Conservation (phyloP, 257 asterid species). For the Lycium ferocissimum region DNA sequence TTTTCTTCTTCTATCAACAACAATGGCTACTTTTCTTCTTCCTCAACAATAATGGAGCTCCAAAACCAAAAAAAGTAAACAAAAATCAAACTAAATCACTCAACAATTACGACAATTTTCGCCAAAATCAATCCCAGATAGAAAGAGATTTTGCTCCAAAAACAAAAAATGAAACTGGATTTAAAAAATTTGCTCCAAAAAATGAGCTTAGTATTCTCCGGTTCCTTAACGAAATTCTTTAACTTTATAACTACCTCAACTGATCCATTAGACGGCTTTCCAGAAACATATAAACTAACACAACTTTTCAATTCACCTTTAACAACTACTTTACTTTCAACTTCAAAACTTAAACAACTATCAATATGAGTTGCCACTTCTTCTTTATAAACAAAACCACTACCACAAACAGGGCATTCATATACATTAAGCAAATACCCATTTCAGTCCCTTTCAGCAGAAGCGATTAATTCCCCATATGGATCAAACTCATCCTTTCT, state of each 20-base stretch:
- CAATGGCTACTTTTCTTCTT: no score
- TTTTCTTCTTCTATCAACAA: no score
- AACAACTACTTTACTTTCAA: constrained; percentile 17
- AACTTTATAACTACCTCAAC: constrained; percentile 66
- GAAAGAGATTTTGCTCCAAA: no score
- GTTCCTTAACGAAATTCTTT: constrained; percentile 73
- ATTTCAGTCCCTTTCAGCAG: constrained; percentile 75
- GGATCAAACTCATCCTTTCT: constrained; percentile 75
- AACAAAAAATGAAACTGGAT: no score
- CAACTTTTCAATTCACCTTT: constrained; percentile 55
- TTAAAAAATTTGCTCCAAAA: no score
- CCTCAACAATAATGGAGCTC: no score
- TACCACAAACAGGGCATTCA: constrained; percentile 88
- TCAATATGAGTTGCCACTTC: constrained; percentile 82
- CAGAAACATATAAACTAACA: constrained; percentile 65
- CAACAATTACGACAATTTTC: no score
- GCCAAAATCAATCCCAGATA: no score
- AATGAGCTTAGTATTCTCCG: constrained; percentile 79
- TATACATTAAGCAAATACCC: constrained; percentile 73
- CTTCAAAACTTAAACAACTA: constrained; percentile 57
- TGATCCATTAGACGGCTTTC: constrained; percentile 68
- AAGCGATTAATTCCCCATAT: constrained; percentile 68
- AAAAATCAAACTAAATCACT: no score
- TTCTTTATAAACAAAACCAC: constrained; percentile 72
- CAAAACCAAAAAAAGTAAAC: no score